Conservation (phyloP, 169 alveolate species). For the Eimeria maxima region DNA sequence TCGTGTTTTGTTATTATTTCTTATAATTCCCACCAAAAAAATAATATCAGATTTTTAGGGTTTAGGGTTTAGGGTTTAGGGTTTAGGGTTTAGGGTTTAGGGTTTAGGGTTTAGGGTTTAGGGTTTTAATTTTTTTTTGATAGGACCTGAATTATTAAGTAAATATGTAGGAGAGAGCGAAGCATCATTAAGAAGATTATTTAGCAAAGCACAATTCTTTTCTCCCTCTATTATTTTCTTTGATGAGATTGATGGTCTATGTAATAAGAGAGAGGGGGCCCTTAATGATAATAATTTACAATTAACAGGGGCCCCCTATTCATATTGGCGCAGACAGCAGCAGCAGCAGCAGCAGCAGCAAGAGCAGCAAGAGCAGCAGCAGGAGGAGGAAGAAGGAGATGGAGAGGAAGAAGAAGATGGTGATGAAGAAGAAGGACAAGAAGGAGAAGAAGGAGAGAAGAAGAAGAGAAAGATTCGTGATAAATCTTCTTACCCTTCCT, state of each 20-base stretch:
- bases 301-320: not conserved
- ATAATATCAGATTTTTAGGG: too few relatives aligned
- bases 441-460: slow-evolving; percentile 26
- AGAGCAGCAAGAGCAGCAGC: not conserved
- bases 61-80: not conserved
- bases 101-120: not conserved
- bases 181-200: slow-evolving; percentile 97
- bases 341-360: not conserved
- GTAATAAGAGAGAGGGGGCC: slow-evolving; percentile 88
- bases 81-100: not conserved
- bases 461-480: not conserved
- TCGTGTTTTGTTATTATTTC: not conserved
- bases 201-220: slow-evolving; percentile 98
- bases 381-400: slow-evolving; percentile 7
- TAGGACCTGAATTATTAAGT: slow-evolving; percentile 96
- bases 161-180: slow-evolving; percentile 99
- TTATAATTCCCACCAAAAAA: too few relatives aligned
- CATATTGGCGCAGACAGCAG: not conserved
- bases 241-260: slow-evolving; percentile 99
- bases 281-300: not conserved
- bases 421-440: too few relatives aligned
- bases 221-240: slow-evolving; percentile 99
- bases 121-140: not conserved
- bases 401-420: too few relatives aligned
- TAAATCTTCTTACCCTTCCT: not conserved